Evolutionary conservation across 1,139 yeast species (phyloP), one percentile per base, ranked within the genome.

Genomic region (Kluyveromyces sp.): DNA sequence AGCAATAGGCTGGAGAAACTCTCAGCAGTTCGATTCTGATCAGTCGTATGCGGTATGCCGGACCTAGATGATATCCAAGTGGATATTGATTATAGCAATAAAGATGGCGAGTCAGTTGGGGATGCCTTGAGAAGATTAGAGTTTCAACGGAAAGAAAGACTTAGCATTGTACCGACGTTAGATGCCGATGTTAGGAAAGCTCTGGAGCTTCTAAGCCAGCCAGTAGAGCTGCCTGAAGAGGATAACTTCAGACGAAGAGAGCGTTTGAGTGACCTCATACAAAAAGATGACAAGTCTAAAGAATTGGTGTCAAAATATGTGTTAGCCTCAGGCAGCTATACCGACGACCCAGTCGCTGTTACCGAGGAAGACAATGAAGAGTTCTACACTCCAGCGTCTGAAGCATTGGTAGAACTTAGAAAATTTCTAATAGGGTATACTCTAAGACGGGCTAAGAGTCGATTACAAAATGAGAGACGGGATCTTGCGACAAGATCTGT

Each of bases 311-410:
- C 57, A 13, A 44, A 44, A 3, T 46, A 47, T 20, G 49, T 44
- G 8, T 63, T 48, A 8, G 63, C 47, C 2, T 58, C 52, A 8
- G 26, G 15, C 7, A 67, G 3, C 11, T 3, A 52, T 13, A 61
- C 53, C 6, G 62, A 52, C 3, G 55, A 47, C 9, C 63, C 55
- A 13, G 63, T 55, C 3, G 63, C 52, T 16, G 67, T 53, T 2
- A 66, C 55, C 1, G 59, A 48, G 3, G 73, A 65, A 1, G 82
- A 75, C 2, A 83, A 83, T 18, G 94, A 83, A 46, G 95, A 85
- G 48, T 87, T 83, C 57, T 87, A 80, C 57, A 87, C 96, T 0
- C 94, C 94, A 0, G 96, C 95, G 0, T 63, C 75, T 0, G 65
- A 67, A 4, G 75, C 71, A n/a, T 63, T 88, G 16, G 64, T 73